These are phyloP conservation scores for Centrapalus pauciflorus DNA, from an alignment of 129 eudicot species.

Conservation along the genomic window DNA sequence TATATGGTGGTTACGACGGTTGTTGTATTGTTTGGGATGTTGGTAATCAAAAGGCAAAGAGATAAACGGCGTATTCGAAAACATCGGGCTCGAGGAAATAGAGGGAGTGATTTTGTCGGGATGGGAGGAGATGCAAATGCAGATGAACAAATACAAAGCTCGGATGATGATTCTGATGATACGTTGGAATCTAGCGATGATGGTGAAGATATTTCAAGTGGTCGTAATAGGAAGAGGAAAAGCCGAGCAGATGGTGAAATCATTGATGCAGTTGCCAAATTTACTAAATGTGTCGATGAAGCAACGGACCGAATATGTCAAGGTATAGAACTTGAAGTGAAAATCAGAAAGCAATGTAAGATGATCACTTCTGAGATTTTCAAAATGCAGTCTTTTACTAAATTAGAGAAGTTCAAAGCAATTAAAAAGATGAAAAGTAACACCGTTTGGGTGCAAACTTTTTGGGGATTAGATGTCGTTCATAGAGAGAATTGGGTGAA, in stretches of 20 bases:
- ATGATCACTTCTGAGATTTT: background rate
- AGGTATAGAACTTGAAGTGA: background rate
- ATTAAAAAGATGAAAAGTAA: background rate
- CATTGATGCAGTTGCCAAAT: background rate
- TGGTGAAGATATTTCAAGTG: background rate
- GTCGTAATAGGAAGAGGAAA: background rate
- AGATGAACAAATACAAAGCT: background rate
- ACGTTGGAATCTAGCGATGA: background rate
- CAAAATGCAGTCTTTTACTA: background rate
- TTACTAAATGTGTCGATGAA: background rate
- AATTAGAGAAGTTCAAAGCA: background rate
- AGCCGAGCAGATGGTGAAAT: background rate
- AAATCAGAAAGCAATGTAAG: background rate
- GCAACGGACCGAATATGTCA: background rate
- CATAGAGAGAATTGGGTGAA: too few relatives aligned
- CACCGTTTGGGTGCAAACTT: background rate
- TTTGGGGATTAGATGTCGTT: background rate
- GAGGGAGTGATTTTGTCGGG: background rate
- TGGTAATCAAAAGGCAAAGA: too few relatives aligned
- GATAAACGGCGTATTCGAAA: too few relatives aligned
- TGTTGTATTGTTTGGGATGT: too few relatives aligned
- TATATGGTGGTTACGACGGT: too few relatives aligned
- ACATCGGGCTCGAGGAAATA: background rate
- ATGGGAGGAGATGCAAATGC: background rate
- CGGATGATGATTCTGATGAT: background rate